phyloP scores from a whole-genome alignment of 2,329 filamentous ascomycete species.

The Clonostachys solani region DNA sequence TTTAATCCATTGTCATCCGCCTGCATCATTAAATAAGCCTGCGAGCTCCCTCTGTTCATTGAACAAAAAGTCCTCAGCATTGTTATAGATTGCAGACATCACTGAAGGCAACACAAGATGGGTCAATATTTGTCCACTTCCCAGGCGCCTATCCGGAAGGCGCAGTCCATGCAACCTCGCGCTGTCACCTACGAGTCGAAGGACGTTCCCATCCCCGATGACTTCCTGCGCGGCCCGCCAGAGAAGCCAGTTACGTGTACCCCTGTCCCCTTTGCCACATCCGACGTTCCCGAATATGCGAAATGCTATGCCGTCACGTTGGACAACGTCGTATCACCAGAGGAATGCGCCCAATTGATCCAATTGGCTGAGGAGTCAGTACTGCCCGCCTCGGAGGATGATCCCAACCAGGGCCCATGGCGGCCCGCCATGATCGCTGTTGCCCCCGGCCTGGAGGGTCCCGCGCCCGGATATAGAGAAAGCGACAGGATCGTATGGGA shows the following conservation, averaged over 20 bases:
- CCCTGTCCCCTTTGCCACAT: slow-evolving; percentile 47
- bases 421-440: slow-evolving; percentile 64
- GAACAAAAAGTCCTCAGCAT: too few species aligned
- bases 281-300: slow-evolving; percentile 45
- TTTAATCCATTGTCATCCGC: too few species aligned
- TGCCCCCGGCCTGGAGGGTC: slow-evolving; percentile 55
- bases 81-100: too few species aligned
- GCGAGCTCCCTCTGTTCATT: too few species aligned
- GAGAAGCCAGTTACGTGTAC: slow-evolving; percentile 30
- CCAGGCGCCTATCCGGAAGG: too few species aligned
- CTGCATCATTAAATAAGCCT: too few species aligned
- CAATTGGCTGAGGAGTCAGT: slow-evolving; percentile 48
- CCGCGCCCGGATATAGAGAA: slow-evolving; percentile 56
- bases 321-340: slow-evolving; percentile 48
- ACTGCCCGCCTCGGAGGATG: neutral
- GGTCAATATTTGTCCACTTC: too few species aligned
- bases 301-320: slow-evolving; percentile 52
- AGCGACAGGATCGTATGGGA: slow-evolving; percentile 80
- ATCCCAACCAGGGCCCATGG: slow-evolving; percentile 44
- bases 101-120: too few species aligned
- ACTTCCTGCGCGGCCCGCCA: slow-evolving; percentile 37
- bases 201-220: slow-evolving; percentile 26
- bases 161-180: too few species aligned
- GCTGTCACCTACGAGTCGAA: slow-evolving; percentile 19
- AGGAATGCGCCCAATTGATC: slow-evolving; percentile 57